Evolutionary conservation across 441 rosid genomes (phyloP).

Genomic region (Aleurites moluccanus): DNA sequence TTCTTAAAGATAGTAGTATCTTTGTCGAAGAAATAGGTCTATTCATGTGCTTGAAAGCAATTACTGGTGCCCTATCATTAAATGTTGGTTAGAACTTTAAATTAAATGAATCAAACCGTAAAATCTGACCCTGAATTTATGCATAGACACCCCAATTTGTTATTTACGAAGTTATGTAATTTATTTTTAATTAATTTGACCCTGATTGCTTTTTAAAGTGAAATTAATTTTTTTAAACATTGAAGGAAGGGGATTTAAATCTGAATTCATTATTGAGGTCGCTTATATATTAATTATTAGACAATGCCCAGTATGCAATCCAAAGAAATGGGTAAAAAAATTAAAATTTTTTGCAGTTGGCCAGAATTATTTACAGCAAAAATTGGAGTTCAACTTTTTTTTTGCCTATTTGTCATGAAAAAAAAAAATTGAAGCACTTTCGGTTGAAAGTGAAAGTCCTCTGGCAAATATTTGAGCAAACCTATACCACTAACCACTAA

Average conservation of each 20-base stretch:
- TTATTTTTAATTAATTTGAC: too few species aligned
- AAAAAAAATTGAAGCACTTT: not conserved
- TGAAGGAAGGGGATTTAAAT: too few species aligned
- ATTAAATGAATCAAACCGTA: too few species aligned
- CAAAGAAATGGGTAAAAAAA: too few species aligned
- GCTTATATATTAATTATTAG: too few species aligned
- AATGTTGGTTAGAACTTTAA: not conserved
- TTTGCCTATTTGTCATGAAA: not conserved
- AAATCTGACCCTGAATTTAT: too few species aligned
- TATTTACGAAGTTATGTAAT: too few species aligned
- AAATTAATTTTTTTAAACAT: too few species aligned
- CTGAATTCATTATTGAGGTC: too few species aligned
- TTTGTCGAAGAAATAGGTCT: slow-evolving; percentile 30
- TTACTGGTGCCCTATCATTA: not conserved
- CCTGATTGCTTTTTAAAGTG: too few species aligned
- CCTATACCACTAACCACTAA: not conserved
- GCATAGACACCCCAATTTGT: not conserved
- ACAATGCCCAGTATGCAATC: too few species aligned
- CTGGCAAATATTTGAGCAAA: slow-evolving; percentile 10
- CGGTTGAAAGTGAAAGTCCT: slow-evolving; percentile 11
- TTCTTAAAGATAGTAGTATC: slow-evolving; percentile 34
- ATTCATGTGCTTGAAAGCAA: slow-evolving; percentile 17
- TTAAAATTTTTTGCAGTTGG: not conserved
- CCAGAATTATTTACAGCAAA: not conserved
- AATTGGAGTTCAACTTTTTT: not conserved